Evolutionary conservation across 257 asterid species (phyloP).

Genomic region (Haberlea rhodopensis): DNA sequence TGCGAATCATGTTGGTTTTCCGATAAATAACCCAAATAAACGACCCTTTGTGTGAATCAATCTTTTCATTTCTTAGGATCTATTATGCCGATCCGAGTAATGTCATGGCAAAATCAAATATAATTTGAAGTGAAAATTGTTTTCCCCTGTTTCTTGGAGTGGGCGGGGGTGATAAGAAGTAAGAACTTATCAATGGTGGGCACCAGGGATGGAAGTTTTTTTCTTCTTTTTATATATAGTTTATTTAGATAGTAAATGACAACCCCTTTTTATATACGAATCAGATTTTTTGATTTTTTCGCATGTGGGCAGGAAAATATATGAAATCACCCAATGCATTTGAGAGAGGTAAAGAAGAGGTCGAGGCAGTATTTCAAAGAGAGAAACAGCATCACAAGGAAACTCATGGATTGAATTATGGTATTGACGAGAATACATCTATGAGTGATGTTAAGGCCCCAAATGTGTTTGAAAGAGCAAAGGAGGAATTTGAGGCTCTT

Average conservation of each 20-base stretch:
- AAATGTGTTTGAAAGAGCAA: slow-evolving; percentile 67
- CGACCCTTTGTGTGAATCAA: neutral
- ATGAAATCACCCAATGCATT: slow-evolving; percentile 40
- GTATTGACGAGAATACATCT: slow-evolving; percentile 54
- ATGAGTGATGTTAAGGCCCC: slow-evolving; percentile 67
- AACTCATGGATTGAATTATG: slow-evolving; percentile 66
- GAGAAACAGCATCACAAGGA: slow-evolving; percentile 50
- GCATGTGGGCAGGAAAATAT: slow-evolving; percentile 38
- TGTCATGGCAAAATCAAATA: neutral
- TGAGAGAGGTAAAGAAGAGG: slow-evolving; percentile 48
- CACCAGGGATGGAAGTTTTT: neutral
- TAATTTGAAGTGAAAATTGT: neutral
- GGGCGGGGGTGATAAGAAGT: too few relatives aligned
- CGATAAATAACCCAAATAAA: neutral
- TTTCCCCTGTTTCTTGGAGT: too few relatives aligned
- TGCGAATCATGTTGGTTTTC: slow-evolving; percentile 36
- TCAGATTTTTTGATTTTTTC: neutral
- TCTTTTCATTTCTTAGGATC: neutral
- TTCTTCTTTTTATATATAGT: too few relatives aligned
- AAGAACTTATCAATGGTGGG: neutral
- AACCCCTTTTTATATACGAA: too few relatives aligned
- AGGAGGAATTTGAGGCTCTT: slow-evolving; percentile 78
- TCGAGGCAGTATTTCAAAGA: slow-evolving; percentile 38
- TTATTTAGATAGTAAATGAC: too few relatives aligned
- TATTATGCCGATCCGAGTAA: too few relatives aligned